Percentiles rank a stretch among this genome's conserved stretches.
These are phyloP conservation scores for Trypanosoma conorhini DNA, from an alignment of 208 protist genomes.

Conservation along the genomic window DNA sequence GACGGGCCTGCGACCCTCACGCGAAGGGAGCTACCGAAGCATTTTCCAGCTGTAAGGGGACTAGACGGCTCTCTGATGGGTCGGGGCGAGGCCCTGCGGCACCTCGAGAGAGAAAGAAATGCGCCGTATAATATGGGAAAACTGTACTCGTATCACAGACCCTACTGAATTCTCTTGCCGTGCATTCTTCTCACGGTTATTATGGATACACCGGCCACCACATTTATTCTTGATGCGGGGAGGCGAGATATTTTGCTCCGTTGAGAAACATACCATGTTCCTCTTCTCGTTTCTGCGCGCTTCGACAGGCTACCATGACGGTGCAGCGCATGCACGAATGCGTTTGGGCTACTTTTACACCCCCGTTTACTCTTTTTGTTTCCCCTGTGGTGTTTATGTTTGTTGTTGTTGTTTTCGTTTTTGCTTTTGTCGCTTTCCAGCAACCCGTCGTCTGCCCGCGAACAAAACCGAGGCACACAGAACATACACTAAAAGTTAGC, in stretches of 20 bases:
- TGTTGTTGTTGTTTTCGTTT: background rate
- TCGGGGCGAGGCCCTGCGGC: constrained; percentile 10
- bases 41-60: constrained; percentile 10
- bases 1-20: background rate
- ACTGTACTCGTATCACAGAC: constrained; percentile 86
- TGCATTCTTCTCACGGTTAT: background rate
- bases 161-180: constrained; percentile 42
- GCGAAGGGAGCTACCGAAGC: constrained; percentile 12
- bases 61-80: constrained; percentile 7
- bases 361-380: background rate
- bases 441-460: background rate
- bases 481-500: background rate
- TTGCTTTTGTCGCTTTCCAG: background rate
- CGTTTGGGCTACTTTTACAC: background rate
- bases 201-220: background rate
- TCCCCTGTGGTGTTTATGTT: background rate
- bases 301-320: background rate
- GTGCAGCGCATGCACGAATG: background rate
- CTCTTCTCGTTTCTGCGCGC: background rate
- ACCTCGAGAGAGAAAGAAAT: constrained; percentile 35
- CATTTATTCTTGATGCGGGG: background rate
- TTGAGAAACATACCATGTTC: background rate
- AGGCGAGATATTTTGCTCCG: background rate
- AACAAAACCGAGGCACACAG: background rate
- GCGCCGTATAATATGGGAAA: constrained; percentile 80